Percentiles rank a stretch among this genome's conserved stretches.
These are phyloP conservation scores for thale cress (Arabidopsis thaliana) DNA, from an alignment of 345 rosid species.

Conservation along the genomic window DNA sequence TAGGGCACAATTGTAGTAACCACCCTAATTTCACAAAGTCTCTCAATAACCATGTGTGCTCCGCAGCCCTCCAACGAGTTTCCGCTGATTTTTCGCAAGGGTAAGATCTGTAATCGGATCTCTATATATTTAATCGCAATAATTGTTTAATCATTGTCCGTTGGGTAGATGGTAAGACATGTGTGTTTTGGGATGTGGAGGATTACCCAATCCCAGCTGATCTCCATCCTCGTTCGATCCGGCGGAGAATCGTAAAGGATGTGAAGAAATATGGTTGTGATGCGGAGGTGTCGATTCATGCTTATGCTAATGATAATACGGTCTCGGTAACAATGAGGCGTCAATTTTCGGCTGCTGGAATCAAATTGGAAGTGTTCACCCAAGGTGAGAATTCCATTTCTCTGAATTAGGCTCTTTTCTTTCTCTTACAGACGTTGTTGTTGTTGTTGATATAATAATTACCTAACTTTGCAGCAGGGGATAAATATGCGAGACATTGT, in stretches of 20 bases:
- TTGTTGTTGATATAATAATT: background rate
- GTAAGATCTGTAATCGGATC: background rate
- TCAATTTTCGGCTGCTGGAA: background rate
- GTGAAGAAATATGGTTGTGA: background rate
- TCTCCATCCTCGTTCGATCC: background rate
- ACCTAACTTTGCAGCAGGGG: background rate
- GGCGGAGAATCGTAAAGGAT: background rate
- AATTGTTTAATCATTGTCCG: background rate
- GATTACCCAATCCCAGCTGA: background rate
- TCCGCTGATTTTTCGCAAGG: background rate
- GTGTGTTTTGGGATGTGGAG: slow-evolving; percentile 12
- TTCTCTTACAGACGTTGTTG: background rate
- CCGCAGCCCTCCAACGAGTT: too few species aligned
- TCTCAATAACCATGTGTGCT: too few species aligned
- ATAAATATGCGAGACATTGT: background rate
- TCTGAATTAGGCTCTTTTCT: too few species aligned
- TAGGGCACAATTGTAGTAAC: too few species aligned
- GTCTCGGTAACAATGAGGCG: background rate
- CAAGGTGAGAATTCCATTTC: background rate
- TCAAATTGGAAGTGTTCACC: background rate
- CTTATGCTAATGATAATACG: background rate
- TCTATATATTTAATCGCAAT: too few species aligned
- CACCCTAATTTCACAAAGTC: too few species aligned
- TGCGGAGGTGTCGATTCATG: background rate
- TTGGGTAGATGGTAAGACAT: background rate